These are phyloP conservation scores for Monascus ruber DNA, from an alignment of 2,329 filamentous ascomycete species.

Conservation along the genomic window DNA sequence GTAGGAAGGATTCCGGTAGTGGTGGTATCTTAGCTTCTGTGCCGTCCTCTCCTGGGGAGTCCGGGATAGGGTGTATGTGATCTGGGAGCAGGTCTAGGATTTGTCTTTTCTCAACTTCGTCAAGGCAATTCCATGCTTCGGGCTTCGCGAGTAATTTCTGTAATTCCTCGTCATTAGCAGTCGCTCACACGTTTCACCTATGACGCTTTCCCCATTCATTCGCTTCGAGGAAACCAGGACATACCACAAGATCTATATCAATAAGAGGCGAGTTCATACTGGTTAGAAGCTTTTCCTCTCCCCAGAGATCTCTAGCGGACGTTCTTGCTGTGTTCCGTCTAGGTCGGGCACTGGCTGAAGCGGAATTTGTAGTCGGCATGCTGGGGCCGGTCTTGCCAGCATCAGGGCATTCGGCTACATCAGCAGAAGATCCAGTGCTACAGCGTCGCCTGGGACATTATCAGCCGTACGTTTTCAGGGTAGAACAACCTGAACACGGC, in stretches of 20 bases:
- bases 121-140: slow-evolving; percentile 30
- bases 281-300: slow-evolving; percentile 28
- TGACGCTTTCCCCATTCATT: too few relatives aligned
- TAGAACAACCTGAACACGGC: too few relatives aligned
- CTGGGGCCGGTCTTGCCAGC: slow-evolving; percentile 10
- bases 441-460: slow-evolving; percentile 12
- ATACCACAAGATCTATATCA: slow-evolving; percentile 28
- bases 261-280: slow-evolving; percentile 26
- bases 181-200: background rate
- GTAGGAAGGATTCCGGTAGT: slow-evolving; percentile 29
- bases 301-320: slow-evolving; percentile 24
- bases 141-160: slow-evolving; percentile 31
- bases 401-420: slow-evolving; percentile 16
- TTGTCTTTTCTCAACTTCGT: slow-evolving; percentile 30
- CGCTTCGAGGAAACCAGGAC: slow-evolving; percentile 3
- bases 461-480: background rate
- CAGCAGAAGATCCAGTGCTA: slow-evolving; percentile 8
- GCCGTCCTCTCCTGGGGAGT: slow-evolving; percentile 14
- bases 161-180: background rate
- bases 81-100: slow-evolving; percentile 30
- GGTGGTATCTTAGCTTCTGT: slow-evolving; percentile 23
- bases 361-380: slow-evolving; percentile 14
- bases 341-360: slow-evolving; percentile 5
- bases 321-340: background rate
- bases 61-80: slow-evolving; percentile 27